Conservation (phyloP, 73 alveolate species). For the Halteria grandinella region DNA sequence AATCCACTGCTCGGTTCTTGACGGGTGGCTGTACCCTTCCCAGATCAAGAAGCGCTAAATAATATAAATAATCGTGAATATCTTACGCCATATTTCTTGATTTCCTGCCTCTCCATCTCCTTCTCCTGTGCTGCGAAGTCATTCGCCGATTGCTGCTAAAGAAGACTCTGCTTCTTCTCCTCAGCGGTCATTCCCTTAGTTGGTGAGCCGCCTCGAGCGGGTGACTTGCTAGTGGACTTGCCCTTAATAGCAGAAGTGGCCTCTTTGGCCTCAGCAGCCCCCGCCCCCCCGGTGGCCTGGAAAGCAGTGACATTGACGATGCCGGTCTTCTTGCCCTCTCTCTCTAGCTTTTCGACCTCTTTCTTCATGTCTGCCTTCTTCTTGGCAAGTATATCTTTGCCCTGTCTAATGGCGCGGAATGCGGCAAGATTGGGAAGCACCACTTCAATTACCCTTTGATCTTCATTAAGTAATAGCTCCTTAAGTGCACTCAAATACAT, state of each 20-base stretch:
- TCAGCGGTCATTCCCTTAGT: conserved; percentile 9
- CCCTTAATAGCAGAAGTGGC: too few relatives aligned
- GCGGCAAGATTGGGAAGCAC: conserved; percentile 33
- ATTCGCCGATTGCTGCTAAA: not conserved
- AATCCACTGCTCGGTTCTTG: conserved; percentile 50
- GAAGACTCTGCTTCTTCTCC: conserved; percentile 39
- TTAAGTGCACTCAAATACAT: conserved; percentile 17
- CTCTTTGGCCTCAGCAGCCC: conserved; percentile 4
- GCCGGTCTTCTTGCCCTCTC: too few relatives aligned
- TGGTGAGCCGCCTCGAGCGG: too few relatives aligned
- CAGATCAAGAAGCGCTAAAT: conserved; percentile 58
- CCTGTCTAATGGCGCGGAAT: conserved; percentile 1
- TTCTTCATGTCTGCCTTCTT: conserved; percentile 16
- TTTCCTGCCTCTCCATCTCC: conserved; percentile 33
- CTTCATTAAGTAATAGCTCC: not conserved
- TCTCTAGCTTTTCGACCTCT: conserved; percentile 31
- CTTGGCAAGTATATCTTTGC: conserved; percentile 3
- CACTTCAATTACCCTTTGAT: conserved; percentile 6
- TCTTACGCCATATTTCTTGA: conserved; percentile 46
- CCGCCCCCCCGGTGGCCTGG: conserved; percentile 25
- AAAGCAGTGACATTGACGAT: too few relatives aligned
- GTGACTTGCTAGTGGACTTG: too few relatives aligned
- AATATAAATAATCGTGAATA: not conserved
- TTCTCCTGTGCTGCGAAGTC: conserved; percentile 21
- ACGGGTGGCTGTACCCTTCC: conserved; percentile 49